phyloP scores from a whole-genome alignment of 2,329 filamentous ascomycete species.

The Colletotrichum lindemuthianum region DNA sequence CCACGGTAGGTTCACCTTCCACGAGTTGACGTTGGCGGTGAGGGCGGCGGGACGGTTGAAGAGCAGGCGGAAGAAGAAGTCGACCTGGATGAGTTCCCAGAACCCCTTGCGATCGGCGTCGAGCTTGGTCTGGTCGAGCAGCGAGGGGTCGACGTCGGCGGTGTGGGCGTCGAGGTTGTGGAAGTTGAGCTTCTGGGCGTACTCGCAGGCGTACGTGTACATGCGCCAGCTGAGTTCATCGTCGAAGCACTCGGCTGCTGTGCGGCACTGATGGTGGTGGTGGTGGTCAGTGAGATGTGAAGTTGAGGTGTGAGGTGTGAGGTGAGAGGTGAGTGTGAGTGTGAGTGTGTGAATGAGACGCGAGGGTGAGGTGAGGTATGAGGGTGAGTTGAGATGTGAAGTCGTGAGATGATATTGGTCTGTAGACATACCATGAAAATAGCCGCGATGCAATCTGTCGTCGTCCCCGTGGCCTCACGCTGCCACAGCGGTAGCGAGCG shows the following conservation, averaged over 20 bases:
- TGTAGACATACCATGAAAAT: conserved; percentile 40
- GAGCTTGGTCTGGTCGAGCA: conserved; percentile 5
- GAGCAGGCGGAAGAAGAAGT: conserved; percentile 45
- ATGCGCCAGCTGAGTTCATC: conserved; percentile 45
- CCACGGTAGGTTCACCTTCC: conserved; percentile 47
- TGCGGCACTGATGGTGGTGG: conserved; percentile 36
- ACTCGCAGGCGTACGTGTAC: conserved; percentile 44
- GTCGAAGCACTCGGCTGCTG: conserved; percentile 45
- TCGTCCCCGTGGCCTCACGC: conserved; percentile 43
- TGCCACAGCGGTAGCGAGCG: conserved; percentile 44
- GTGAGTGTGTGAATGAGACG: not conserved
- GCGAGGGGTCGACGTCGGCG: not conserved
- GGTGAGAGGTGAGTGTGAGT: not conserved
- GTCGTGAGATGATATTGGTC: no score
- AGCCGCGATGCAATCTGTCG: conserved; percentile 44
- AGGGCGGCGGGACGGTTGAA: conserved; percentile 44
- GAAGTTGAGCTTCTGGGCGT: conserved; percentile 43
- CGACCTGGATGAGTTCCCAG: conserved; percentile 47
- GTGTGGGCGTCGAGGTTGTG: conserved; percentile 43
- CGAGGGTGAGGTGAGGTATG: not conserved
- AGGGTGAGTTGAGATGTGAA: not conserved
- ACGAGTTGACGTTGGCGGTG: conserved; percentile 38
- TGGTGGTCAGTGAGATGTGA: no score
- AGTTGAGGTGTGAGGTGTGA: no score
- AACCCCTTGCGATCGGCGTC: conserved; percentile 43